phyloP scores from a whole-genome alignment of 2,329 filamentous ascomycete genomes.

The Botrytis paeoniae region DNA sequence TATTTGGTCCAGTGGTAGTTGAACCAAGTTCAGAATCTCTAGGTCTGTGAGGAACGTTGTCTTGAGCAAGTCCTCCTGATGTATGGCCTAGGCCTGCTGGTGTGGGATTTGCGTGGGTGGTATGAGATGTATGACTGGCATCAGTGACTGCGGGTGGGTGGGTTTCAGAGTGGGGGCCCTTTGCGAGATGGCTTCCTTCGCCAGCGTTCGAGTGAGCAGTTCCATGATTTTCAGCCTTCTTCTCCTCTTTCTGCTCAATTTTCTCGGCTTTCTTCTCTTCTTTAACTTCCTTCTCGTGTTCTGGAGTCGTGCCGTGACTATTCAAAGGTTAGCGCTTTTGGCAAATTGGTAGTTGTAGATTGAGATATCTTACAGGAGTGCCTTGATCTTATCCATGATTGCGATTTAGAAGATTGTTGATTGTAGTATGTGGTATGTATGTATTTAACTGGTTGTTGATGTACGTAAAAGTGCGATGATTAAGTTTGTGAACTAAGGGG shows the following conservation, averaged over 20 bases:
- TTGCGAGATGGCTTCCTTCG: constrained; percentile 23
- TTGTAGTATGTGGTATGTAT: not conserved
- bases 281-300: constrained; percentile 1
- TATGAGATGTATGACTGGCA: constrained; percentile 21
- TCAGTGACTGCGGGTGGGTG: constrained; percentile 22
- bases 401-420: not conserved
- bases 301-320: constrained; percentile 14
- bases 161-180: constrained; percentile 6
- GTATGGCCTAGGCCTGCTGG: not conserved
- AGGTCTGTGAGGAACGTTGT: not conserved
- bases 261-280: constrained; percentile 3
- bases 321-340: not conserved
- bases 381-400: constrained; percentile 39
- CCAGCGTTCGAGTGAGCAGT: constrained; percentile 5
- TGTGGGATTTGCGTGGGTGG: constrained; percentile 2
- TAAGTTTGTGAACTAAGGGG: constrained; percentile 1
- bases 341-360: not conserved
- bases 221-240: constrained; percentile 14
- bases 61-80: constrained; percentile 9
- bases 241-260: constrained; percentile 4
- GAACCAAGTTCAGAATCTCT: constrained; percentile 12
- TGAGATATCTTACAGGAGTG: constrained; percentile 32
- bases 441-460: not conserved
- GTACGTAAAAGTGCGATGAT: not conserved
- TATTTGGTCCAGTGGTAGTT: not conserved